phyloP scores from a whole-genome alignment of 306 rosid genomes.

The Gillenia trifoliata region DNA sequence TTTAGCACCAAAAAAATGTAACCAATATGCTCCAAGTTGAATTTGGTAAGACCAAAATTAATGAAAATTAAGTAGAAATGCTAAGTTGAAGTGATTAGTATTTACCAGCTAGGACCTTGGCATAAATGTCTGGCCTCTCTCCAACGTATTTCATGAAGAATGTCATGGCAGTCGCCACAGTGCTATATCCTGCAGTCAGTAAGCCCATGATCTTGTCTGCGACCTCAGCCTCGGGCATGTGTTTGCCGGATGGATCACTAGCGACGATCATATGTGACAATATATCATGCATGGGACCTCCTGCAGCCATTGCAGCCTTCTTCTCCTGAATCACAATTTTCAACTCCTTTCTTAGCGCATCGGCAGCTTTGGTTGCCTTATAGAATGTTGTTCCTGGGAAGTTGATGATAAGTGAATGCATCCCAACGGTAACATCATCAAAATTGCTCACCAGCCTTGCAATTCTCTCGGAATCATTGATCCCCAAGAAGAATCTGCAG shows the following conservation, averaged over 20 bases:
- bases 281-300: slow-evolving; percentile 40
- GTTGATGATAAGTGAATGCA: slow-evolving; percentile 33
- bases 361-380: slow-evolving; percentile 29
- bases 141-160: slow-evolving; percentile 21
- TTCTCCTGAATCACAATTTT: slow-evolving; percentile 40
- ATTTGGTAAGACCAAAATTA: too few species aligned
- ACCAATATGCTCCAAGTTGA: background rate
- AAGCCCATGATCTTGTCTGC: slow-evolving; percentile 26
- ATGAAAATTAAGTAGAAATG: background rate
- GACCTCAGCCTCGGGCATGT: slow-evolving; percentile 51
- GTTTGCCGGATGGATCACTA: slow-evolving; percentile 40
- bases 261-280: slow-evolving; percentile 52
- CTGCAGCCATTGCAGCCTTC: slow-evolving; percentile 43
- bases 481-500: slow-evolving; percentile 35
- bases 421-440: slow-evolving; percentile 29
- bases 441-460: slow-evolving; percentile 25
- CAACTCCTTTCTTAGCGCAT: slow-evolving; percentile 35
- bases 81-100: background rate
- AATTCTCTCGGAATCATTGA: slow-evolving; percentile 19
- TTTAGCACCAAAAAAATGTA: background rate
- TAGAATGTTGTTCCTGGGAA: slow-evolving; percentile 36
- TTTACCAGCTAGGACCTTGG: slow-evolving; percentile 43
- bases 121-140: slow-evolving; percentile 31
- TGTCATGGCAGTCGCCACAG: slow-evolving; percentile 21
- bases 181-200: slow-evolving; percentile 15